Base-by-base conservation (phyloP, 345 rosid species). In the Gossypium ekmanianum region DNA sequence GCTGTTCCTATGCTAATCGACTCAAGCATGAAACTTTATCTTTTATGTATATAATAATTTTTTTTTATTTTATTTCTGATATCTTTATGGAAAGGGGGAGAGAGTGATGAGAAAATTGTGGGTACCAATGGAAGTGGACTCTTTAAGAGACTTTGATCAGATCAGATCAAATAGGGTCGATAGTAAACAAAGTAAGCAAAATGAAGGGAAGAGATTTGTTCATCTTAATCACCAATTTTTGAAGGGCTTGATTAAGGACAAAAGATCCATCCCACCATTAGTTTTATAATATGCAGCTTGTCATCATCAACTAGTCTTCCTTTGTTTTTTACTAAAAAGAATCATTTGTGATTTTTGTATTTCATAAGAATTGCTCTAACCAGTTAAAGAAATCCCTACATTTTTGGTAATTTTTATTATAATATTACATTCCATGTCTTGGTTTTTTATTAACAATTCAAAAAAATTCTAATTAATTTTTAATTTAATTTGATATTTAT, bases 91-190 rank as follows among this genome's bases (percentile, higher is more conserved):
- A 56, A 55, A 34, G 52, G 50, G 8, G 3, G 47, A 29, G 16
- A 9, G 51, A 12, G 20, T 18, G 20, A 39, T 41, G 65, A 57
- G 65, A 17, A 34, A 73, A 61, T 45, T 74, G 61, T 74, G 59
- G 76, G 76, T 29, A 59, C 76, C 44, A 7, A 17, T 10, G 9
- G 17, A n/a, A 22, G 17, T 48, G 58, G 55, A 71, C 18, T 34
- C 51, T 14, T 29, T 45, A 3, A 8, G 29, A 20, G 68, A 59
- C 68, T 44, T 52, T 61, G 57, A 73, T 55, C 50, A 20, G 27
- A 59, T 71, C 65, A 72, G 43, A 56, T 59, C 61, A 56, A 7
- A 0, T n/a, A 1, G 11, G 66, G 66, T 27, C 45, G 52, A 39
- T 9, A 0, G 12, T 44, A 26, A 58, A 59, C 39, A 26, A 69